Percentiles rank a stretch among this genome's conserved stretches.
Evolutionary conservation across 2,329 filamentous ascomycete genomes (phyloP).

Genomic region (Penicillium capsulatum): DNA sequence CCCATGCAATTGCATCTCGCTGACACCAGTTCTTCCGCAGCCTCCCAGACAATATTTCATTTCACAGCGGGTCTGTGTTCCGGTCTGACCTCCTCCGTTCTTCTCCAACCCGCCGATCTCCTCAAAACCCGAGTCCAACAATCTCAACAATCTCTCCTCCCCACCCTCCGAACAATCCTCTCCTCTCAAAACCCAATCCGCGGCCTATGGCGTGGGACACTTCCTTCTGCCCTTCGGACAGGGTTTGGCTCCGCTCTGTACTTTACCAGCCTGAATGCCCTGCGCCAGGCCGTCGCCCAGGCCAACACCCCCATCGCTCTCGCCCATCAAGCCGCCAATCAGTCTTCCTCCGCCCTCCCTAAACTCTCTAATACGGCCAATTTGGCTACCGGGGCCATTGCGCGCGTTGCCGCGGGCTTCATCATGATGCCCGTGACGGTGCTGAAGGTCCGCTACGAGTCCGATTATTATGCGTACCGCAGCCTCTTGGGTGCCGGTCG

Average conservation of each 20-base stretch:
- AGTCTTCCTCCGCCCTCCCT: conserved; percentile 67
- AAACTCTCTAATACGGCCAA: conserved; percentile 81
- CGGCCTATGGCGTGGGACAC: conserved; percentile 84
- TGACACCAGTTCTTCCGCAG: conserved; percentile 16
- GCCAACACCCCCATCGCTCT: conserved; percentile 40
- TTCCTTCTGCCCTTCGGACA: conserved; percentile 88
- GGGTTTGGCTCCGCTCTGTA: conserved; percentile 91
- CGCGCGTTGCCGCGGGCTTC: conserved; percentile 81
- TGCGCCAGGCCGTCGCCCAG: conserved; percentile 64
- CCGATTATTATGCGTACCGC: conserved; percentile 75
- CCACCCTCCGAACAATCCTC: conserved; percentile 66
- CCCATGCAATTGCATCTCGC: neutral
- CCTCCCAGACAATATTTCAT: conserved; percentile 61
- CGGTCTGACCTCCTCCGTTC: conserved; percentile 79
- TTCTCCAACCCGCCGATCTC: conserved; percentile 91
- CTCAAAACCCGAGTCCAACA: conserved; percentile 96
- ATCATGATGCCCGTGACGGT: conserved; percentile 94
- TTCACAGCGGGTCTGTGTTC: conserved; percentile 85
- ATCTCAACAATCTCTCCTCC: conserved; percentile 63
- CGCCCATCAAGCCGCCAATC: conserved; percentile 25
- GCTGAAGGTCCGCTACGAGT: conserved; percentile 95
- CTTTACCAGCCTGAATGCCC: conserved; percentile 79
- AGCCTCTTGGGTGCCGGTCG: conserved; percentile 67
- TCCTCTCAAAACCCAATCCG: conserved; percentile 62
- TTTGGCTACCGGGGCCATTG: conserved; percentile 75